These are phyloP conservation scores for Penicillium cinerascens DNA, from an alignment of 495 filamentous ascomycete genomes.

Conservation along the genomic window DNA sequence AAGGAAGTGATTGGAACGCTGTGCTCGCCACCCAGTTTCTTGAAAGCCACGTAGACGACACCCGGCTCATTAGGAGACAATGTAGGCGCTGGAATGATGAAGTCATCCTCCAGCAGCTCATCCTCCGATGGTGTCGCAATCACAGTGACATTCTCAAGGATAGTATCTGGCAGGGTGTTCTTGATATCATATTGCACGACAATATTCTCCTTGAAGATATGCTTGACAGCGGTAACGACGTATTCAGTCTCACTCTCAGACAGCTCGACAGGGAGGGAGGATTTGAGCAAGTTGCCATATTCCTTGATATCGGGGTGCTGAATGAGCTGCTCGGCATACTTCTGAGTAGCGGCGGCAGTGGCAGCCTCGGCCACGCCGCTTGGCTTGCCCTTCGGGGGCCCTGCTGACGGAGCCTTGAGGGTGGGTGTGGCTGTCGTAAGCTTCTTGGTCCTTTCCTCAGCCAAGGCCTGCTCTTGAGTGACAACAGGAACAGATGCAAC, in stretches of 20 bases:
- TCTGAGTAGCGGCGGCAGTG: conserved; percentile 73
- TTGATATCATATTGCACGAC: conserved; percentile 97
- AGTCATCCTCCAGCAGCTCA: conserved; percentile 77
- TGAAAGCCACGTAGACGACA: conserved; percentile 93
- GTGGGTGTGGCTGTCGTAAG: conserved; percentile 88
- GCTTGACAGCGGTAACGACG: conserved; percentile 88
- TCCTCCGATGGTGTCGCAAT: conserved; percentile 78
- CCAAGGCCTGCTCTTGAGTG: conserved; percentile 90
- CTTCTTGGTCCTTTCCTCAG: conserved; percentile 96
- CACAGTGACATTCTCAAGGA: conserved; percentile 88
- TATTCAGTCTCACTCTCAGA: conserved; percentile 98
- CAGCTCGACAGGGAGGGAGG: conserved; percentile 78
- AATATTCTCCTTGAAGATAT: conserved; percentile 94
- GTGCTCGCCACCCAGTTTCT: conserved; percentile 67
- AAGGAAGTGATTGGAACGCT: conserved; percentile 72
- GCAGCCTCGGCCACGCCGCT: conserved; percentile 70
- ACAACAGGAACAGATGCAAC: conserved; percentile 89
- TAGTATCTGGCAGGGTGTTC: conserved; percentile 88
- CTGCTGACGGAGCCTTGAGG: conserved; percentile 85
- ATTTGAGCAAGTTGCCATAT: conserved; percentile 88
- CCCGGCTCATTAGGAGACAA: conserved; percentile 79
- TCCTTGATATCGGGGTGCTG: conserved; percentile 83
- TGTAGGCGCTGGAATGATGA: conserved; percentile 84
- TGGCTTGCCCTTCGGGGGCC: conserved; percentile 67
- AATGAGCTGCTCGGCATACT: conserved; percentile 80